Percentiles rank a stretch among this genome's conserved stretches.
Evolutionary conservation across 2,329 filamentous ascomycete genomes (phyloP).

Genomic region (Neoscytalidium dimidiatum): DNA sequence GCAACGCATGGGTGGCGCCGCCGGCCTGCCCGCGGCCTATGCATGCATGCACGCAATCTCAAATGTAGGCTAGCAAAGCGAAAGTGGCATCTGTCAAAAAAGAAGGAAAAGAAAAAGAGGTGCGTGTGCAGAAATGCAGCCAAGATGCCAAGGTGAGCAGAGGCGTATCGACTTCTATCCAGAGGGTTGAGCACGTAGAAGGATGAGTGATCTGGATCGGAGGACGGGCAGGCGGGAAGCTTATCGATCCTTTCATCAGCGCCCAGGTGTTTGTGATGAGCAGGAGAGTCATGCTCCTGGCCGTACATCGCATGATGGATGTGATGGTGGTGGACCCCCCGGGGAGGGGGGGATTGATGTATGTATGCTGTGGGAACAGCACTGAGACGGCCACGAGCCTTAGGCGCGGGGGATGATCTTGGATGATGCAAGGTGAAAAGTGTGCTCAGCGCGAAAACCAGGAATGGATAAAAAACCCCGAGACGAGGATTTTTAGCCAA

Average conservation of each 20-base stretch:
- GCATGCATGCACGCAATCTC: background rate
- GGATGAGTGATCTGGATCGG: background rate
- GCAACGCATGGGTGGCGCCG: too few relatives aligned
- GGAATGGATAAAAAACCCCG: too few relatives aligned
- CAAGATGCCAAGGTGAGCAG: too few relatives aligned
- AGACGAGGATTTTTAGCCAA: too few relatives aligned
- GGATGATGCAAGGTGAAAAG: too few relatives aligned
- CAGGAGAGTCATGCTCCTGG: background rate
- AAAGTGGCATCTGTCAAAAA: background rate
- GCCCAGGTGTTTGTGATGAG: background rate
- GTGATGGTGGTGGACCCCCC: background rate
- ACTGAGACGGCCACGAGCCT: too few relatives aligned
- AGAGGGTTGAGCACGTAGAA: too few relatives aligned
- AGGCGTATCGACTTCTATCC: too few relatives aligned
- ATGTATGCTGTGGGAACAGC: background rate
- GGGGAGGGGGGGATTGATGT: background rate
- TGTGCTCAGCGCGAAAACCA: too few relatives aligned
- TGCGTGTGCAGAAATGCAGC: background rate
- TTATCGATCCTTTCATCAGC: slow-evolving; percentile 12
- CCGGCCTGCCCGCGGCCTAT: too few relatives aligned
- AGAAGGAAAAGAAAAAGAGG: background rate
- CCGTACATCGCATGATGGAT: background rate
- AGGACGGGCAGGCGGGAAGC: slow-evolving; percentile 3
- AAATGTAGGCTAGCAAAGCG: background rate
- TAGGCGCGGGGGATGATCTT: too few relatives aligned